phyloP scores from a whole-genome alignment of 257 asterid genomes.

The Fraxinus excelsior region DNA sequence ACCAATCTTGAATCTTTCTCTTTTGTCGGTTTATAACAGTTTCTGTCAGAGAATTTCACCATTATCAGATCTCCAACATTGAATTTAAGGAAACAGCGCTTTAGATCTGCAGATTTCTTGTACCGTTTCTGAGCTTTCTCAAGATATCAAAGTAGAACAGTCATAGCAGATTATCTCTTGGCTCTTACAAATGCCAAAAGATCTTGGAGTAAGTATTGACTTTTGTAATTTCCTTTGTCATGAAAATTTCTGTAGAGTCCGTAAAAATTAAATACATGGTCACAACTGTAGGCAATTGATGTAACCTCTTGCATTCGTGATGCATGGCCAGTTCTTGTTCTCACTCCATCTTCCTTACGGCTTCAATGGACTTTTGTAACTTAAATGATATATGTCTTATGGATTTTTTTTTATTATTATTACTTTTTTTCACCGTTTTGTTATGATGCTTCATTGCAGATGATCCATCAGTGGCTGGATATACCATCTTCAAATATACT shows the following conservation, averaged over 20 bases:
- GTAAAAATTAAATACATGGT: slow-evolving; percentile 26
- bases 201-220: neutral
- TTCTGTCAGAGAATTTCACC: too few species aligned
- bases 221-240: too few species aligned
- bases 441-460: slow-evolving; percentile 51
- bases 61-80: too few species aligned
- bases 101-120: too few species aligned
- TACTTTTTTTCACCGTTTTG: slow-evolving; percentile 19
- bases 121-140: too few species aligned
- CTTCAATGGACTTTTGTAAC: slow-evolving; percentile 99
- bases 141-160: slow-evolving; percentile 9
- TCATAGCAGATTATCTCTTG: slow-evolving; percentile 20
- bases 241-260: slow-evolving; percentile 1
- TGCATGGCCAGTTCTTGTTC: slow-evolving; percentile 97
- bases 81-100: too few species aligned
- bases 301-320: slow-evolving; percentile 82
- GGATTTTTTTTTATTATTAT: too few species aligned
- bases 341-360: slow-evolving; percentile 89
- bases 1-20: too few species aligned
- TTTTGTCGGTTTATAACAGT: too few species aligned
- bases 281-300: slow-evolving; percentile 77
- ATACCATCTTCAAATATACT: slow-evolving; percentile 78
- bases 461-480: slow-evolving; percentile 85
- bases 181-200: neutral
- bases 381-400: slow-evolving; percentile 25